phyloP scores from a whole-genome alignment of 495 filamentous ascomycete species.

The Penicilliopsis zonata region DNA sequence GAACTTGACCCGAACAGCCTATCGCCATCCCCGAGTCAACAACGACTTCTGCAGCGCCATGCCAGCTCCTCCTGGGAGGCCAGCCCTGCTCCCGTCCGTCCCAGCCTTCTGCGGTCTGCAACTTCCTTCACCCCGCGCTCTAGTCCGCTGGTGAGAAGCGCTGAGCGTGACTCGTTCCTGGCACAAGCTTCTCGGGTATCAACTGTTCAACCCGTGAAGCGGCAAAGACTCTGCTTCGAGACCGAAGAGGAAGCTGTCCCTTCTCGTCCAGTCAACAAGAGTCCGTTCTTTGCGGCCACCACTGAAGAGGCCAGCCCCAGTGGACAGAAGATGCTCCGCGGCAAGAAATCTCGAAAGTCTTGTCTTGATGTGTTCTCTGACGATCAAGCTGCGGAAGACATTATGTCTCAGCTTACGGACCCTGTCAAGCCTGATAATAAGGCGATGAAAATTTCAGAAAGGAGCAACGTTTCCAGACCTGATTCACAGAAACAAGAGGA shows the following conservation, averaged over 20 bases:
- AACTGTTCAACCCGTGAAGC: conserved; percentile 41
- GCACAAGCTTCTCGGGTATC: conserved; percentile 28
- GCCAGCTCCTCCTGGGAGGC: conserved; percentile 40
- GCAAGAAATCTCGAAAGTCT: conserved; percentile 35
- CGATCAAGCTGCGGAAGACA: conserved; percentile 47
- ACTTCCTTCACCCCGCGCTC: conserved; percentile 22
- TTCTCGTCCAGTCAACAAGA: conserved; percentile 27
- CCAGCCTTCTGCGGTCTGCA: conserved; percentile 22
- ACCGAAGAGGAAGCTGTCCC: conserved; percentile 29
- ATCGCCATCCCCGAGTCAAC: conserved; percentile 56
- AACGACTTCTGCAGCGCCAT: conserved; percentile 43
- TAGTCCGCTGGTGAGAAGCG: conserved; percentile 27
- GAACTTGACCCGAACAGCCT: conserved; percentile 85
- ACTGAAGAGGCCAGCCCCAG: conserved; percentile 37
- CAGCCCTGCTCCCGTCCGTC: conserved; percentile 25
- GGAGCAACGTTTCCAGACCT: no score
- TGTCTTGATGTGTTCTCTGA: conserved; percentile 54
- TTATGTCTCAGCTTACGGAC: conserved; percentile 40
- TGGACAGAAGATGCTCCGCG: conserved; percentile 27
- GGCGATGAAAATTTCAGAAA: not conserved
- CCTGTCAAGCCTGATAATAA: conserved; percentile 20
- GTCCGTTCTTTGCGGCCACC: conserved; percentile 44
- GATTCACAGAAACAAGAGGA: not conserved
- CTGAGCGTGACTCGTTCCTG: conserved; percentile 34
- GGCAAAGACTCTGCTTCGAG: conserved; percentile 49